Conservation (phyloP, 2,329 filamentous ascomycete genomes). For the Aspergillus felis region DNA sequence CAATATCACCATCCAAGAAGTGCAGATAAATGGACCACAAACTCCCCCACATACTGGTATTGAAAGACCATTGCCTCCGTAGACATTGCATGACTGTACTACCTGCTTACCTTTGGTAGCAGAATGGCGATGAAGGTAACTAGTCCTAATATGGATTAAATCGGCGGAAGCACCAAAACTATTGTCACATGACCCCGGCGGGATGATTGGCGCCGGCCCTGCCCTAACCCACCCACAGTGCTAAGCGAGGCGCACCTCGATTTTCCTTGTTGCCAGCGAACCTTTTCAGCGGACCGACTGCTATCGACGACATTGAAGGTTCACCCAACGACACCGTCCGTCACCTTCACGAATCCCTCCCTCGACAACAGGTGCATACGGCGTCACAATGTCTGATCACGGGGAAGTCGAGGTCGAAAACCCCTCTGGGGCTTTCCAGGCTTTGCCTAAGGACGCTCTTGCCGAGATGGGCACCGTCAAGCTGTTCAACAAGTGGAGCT, state of each 20-base stretch:
- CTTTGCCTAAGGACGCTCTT: slow-evolving; percentile 90
- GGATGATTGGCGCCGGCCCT: slow-evolving; percentile 24
- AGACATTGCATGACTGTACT: not conserved
- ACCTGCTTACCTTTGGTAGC: not conserved
- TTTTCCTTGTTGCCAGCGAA: slow-evolving; percentile 33
- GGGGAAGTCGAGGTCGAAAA: slow-evolving; percentile 91
- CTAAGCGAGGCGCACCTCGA: slow-evolving; percentile 43
- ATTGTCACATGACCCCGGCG: slow-evolving; percentile 19
- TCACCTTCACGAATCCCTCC: slow-evolving; percentile 37
- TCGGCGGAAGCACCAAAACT: not conserved
- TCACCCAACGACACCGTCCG: slow-evolving; percentile 38
- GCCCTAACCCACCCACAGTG: slow-evolving; percentile 39
- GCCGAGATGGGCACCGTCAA: slow-evolving; percentile 88
- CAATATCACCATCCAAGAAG: not conserved
- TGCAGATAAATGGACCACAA: too few relatives aligned
- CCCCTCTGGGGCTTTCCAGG: slow-evolving; percentile 64
- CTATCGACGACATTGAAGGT: slow-evolving; percentile 32
- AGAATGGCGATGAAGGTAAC: not conserved
- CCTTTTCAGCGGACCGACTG: slow-evolving; percentile 36
- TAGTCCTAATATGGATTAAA: slow-evolving; percentile 7
- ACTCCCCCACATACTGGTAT: not conserved
- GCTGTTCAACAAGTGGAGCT: slow-evolving; percentile 98
- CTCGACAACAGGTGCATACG: slow-evolving; percentile 37
- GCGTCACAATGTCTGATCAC: slow-evolving; percentile 80
- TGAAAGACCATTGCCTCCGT: not conserved